Percentiles rank a stretch among this genome's conserved stretches.
phyloP scores from a whole-genome alignment of 1,284 basidiomycete species.

The Ustilago shanxiensis region DNA sequence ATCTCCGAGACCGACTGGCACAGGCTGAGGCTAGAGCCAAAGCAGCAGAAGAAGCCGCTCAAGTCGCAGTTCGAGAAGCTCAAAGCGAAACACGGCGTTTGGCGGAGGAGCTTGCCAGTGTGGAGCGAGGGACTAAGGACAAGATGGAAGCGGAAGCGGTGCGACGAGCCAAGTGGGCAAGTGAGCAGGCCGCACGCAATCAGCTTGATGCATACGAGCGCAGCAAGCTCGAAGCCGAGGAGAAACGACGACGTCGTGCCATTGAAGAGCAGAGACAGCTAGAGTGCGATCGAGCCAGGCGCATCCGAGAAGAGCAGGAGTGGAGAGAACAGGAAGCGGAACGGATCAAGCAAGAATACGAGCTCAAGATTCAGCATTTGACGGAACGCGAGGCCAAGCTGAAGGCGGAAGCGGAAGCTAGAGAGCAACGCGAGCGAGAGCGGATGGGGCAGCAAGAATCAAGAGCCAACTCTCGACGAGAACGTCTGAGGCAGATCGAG shows the following conservation, averaged over 20 bases:
- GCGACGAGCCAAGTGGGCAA: constrained; percentile 30
- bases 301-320: constrained; percentile 19
- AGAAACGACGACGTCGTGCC: constrained; percentile 18
- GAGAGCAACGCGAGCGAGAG: constrained; percentile 14
- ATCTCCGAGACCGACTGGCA: constrained; percentile 24
- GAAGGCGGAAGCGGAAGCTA: constrained; percentile 19
- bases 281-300: constrained; percentile 15
- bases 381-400: constrained; percentile 21
- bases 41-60: constrained; percentile 24
- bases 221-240: constrained; percentile 34
- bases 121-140: constrained; percentile 16
- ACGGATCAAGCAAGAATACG: constrained; percentile 30
- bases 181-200: constrained; percentile 29
- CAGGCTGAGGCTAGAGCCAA: constrained; percentile 22
- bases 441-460: constrained; percentile 3
- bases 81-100: constrained; percentile 18
- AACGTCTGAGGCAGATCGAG: constrained; percentile 2
- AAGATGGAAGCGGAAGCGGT: constrained; percentile 28
- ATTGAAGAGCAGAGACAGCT: constrained; percentile 24
- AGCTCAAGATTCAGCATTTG: constrained; percentile 18
- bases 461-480: background rate
- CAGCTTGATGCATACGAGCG: constrained; percentile 40
- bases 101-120: constrained; percentile 19
- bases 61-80: constrained; percentile 16
- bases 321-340: constrained; percentile 28